phyloP scores from a whole-genome alignment of 257 asterid genomes.

The Marsdenia floribunda region DNA sequence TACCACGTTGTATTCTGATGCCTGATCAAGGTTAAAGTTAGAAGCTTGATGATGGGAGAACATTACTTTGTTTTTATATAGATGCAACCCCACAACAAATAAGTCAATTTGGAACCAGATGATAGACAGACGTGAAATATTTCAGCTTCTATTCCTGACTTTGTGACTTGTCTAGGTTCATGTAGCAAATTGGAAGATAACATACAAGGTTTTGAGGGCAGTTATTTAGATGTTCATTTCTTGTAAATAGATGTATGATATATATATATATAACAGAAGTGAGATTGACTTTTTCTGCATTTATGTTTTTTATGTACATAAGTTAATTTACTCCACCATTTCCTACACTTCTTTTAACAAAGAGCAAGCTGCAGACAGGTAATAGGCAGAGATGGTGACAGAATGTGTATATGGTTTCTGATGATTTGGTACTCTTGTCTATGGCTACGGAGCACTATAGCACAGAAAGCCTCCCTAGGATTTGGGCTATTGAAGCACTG shows the following conservation, averaged over 20 bases:
- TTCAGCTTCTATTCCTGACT: neutral
- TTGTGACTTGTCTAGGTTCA: neutral
- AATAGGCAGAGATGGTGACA: neutral
- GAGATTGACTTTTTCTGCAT: neutral
- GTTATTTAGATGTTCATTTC: neutral
- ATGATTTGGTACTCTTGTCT: constrained; percentile 23
- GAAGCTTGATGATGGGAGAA: neutral
- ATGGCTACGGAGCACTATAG: constrained; percentile 37
- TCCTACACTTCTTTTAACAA: neutral
- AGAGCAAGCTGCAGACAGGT: neutral
- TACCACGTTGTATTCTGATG: neutral
- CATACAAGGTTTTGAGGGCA: neutral
- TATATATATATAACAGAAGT: neutral
- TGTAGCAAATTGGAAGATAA: neutral
- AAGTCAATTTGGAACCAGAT: neutral
- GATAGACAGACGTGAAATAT: neutral
- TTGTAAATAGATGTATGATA: neutral
- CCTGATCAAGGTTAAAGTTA: neutral
- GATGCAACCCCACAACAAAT: neutral
- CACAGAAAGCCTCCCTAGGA: constrained; percentile 41
- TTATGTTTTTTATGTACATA: neutral
- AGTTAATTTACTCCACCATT: neutral
- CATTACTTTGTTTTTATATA: neutral
- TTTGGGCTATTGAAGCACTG: constrained; percentile 56
- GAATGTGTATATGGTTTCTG: constrained; percentile 21